Evolutionary conservation across 805 yeast species (phyloP).

Genomic region (Yamadazyma kitorensis): DNA sequence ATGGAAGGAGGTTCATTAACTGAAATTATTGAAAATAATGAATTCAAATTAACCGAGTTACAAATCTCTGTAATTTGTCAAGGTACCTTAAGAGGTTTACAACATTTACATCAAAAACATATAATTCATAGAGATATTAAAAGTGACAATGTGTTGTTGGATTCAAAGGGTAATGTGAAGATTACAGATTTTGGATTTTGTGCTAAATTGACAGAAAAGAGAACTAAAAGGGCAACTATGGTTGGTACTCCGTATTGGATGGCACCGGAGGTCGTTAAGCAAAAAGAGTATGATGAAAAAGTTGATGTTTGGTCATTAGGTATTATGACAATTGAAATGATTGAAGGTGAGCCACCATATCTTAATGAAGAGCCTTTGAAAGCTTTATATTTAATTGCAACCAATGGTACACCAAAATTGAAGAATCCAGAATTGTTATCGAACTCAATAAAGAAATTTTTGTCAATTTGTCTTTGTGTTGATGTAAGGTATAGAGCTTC

Average conservation of each 20-base stretch:
- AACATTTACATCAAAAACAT: slow-evolving; percentile 86
- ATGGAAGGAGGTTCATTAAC: slow-evolving; percentile 99
- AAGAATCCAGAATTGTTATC: slow-evolving; percentile 68
- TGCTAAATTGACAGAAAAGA: slow-evolving; percentile 73
- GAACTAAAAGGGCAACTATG: slow-evolving; percentile 77
- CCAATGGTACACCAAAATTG: slow-evolving; percentile 77
- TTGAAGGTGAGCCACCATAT: slow-evolving; percentile 83
- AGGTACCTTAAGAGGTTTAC: slow-evolving; percentile 88
- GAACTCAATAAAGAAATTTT: slow-evolving; percentile 75
- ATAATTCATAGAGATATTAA: slow-evolving; percentile 71
- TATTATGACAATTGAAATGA: slow-evolving; percentile 85
- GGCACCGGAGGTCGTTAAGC: slow-evolving; percentile 85
- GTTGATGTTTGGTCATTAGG: slow-evolving; percentile 84
- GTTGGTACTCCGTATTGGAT: slow-evolving; percentile 90
- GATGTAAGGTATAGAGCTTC: slow-evolving; percentile 90
- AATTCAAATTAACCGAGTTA: slow-evolving; percentile 64
- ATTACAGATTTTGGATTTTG: slow-evolving; percentile 51
- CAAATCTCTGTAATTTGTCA: slow-evolving; percentile 90
- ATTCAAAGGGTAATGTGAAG: slow-evolving; percentile 42
- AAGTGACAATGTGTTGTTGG: slow-evolving; percentile 45
- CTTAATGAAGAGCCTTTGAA: slow-evolving; percentile 75
- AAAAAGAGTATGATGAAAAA: slow-evolving; percentile 76
- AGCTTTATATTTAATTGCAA: slow-evolving; percentile 73
- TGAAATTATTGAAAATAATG: slow-evolving; percentile 90
- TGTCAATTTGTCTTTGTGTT: slow-evolving; percentile 89